Evolutionary conservation across 2,329 filamentous ascomycete genomes (phyloP), one percentile per base, ranked within the genome.

Genomic region (Chalaropsis thielavioides): DNA sequence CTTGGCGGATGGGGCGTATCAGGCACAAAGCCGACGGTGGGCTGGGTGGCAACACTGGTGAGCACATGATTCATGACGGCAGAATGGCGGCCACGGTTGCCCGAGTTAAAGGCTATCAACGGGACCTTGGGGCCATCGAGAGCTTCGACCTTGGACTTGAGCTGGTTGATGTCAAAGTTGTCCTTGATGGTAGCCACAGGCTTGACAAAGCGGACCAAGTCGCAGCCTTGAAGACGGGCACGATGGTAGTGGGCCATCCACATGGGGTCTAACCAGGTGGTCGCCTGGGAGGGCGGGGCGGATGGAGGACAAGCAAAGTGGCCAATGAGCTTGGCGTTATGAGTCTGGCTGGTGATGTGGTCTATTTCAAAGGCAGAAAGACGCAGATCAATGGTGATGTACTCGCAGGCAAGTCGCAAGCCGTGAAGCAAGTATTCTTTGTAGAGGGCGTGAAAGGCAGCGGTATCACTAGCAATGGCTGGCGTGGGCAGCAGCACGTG

Each of bases 31-130:
- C 6, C 74, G 64, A 44, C 72, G 70, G 49, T 61, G 41, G 49
- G 46, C 27, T 63, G 43, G 24, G 59, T 67, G 8, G 54, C 63
- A 8, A 65, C 66, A 31, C 62, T 63, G 43, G 58, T 65, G 11
- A 90, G 73, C 1, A 85, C 78, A 27, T 79, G 79, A 69, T 89
- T 90, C 72, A 87, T 84, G 68, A 81, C 86, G 31, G 82, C 81
- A 0, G 87, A 90, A 60, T 81, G 79, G 51, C 84, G 79, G 0
- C 87, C 87, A 3, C 82, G 73, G 6, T 76, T 72, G 0, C 86
- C 86, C 0, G 83, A 84, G 69, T 88, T 88, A 73, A 85, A 88
- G 10, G 81, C 79, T 24, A 86, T 82, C 0, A 88, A 66, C 0
- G 84, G 82, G 15, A 84, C 73, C 5, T 74, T 74, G 0, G 75